Evolutionary conservation across 306 rosid species (phyloP), one percentile per base, ranked within the genome.

Genomic region (Neltuma alba): DNA sequence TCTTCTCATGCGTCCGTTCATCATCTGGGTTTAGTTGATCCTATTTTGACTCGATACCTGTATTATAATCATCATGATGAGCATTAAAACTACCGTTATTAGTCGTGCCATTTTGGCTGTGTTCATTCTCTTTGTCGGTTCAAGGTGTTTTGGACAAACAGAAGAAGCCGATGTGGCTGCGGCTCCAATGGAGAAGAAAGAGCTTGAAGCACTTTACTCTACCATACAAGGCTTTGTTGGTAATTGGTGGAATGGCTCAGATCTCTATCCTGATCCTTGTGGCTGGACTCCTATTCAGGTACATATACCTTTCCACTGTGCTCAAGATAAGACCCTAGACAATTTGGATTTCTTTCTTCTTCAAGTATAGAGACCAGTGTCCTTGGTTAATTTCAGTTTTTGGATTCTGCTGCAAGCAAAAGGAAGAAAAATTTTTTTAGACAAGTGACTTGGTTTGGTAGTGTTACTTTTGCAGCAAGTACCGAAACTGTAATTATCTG

Each of bases 251-350:
- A 93, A 96, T 88, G 99, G 99, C 82, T 90, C 99, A 36, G 89
- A 88, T 89, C 96, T 96, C 83, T 96, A 88, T 88, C 98, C 99
- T 50, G 99, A 96, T 85, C 99, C 99, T 74, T 96, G 98, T 87
- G 99, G 99, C 2, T 93, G 96, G 97, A 89, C 96, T 84, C 97
- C 99, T 37, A 93, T 96, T 77, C 98, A 91, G 98, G 99, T 93
- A 85, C 65, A 20, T 8, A 20, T 20, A 83, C 54, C 73, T 38
- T 68, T 69, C 8, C 68, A 72, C 67, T 76, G 63, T 86, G 27
- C 85, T 65, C 48, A 27, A 27, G 54, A 30, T 11, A 38, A 52
- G 57, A 30, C 77, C 77, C 18, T 81, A 25, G n/a, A 72, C 34
- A 37, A 7, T 65, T 65, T 81, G 62, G 67, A 18, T 67, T 76